These are phyloP conservation scores for Crithidia fasciculata DNA, from an alignment of 208 protist genomes.

Conservation along the genomic window DNA sequence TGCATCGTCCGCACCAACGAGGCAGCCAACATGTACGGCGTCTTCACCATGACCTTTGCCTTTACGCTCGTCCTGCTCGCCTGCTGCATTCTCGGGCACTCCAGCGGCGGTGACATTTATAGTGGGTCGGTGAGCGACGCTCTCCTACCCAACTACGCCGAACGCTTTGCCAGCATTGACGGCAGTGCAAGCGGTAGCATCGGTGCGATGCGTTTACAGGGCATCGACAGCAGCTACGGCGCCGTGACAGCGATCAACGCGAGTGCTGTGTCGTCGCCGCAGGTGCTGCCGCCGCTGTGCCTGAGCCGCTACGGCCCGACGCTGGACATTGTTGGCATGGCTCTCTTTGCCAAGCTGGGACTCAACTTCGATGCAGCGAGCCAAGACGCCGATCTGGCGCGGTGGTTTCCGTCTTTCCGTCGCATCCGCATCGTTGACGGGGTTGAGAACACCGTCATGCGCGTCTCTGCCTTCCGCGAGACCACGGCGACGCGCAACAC, in stretches of 20 bases:
- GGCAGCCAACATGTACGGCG: slow-evolving; percentile 49
- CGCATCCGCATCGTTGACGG: slow-evolving; percentile 12
- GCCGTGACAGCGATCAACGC: neutral
- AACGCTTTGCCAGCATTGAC: slow-evolving; percentile 8
- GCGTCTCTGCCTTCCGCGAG: slow-evolving; percentile 42
- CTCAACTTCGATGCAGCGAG: slow-evolving; percentile 35
- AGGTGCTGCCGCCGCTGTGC: slow-evolving; percentile 45
- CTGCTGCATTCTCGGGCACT: slow-evolving; percentile 55
- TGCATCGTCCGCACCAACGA: slow-evolving; percentile 52
- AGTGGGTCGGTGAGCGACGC: slow-evolving; percentile 35
- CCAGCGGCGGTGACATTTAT: slow-evolving; percentile 30
- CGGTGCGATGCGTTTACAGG: neutral
- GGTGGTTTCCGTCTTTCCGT: slow-evolving; percentile 63
- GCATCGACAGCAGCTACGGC: neutral
- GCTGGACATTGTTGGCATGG: slow-evolving; percentile 61
- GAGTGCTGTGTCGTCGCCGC: neutral
- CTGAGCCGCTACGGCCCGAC: slow-evolving; percentile 32
- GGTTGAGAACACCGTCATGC: slow-evolving; percentile 22
- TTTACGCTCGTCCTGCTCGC: slow-evolving; percentile 53
- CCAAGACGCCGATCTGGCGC: slow-evolving; percentile 43
- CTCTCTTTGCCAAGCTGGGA: slow-evolving; percentile 66
- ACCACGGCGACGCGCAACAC: slow-evolving; percentile 24
- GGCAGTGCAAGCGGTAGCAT: neutral
- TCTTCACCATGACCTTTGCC: slow-evolving; percentile 36
- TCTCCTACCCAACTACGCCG: slow-evolving; percentile 34